These are phyloP conservation scores for Volutella citrinella DNA, from an alignment of 2,329 filamentous ascomycete species.

Conservation along the genomic window DNA sequence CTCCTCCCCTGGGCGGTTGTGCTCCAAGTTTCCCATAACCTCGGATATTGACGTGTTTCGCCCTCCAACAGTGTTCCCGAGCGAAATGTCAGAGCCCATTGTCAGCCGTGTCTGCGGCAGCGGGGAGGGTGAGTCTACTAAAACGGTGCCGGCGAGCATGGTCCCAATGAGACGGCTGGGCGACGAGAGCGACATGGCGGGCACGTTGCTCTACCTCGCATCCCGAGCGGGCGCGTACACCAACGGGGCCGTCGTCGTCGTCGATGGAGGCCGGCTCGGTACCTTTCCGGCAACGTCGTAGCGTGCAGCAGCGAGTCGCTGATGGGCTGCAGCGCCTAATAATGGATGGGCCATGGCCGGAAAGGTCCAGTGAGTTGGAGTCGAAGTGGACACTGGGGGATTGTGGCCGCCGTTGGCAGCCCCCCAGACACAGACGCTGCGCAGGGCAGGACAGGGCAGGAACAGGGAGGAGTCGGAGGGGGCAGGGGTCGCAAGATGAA, in stretches of 20 bases:
- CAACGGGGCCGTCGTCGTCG: constrained; percentile 60
- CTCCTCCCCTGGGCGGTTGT: no score
- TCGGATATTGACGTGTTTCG: neutral
- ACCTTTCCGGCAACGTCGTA: constrained; percentile 54
- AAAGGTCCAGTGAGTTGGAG: no score
- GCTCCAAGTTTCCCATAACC: neutral
- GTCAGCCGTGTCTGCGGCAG: constrained; percentile 39
- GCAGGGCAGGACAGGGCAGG: neutral
- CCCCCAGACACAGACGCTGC: no score
- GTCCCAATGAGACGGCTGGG: constrained; percentile 61
- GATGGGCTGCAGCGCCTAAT: no score
- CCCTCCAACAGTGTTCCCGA: constrained; percentile 49
- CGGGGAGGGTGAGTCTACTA: constrained; percentile 28
- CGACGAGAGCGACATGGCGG: constrained; percentile 58
- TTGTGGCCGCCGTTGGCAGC: no score
- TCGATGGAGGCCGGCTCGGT: constrained; percentile 61
- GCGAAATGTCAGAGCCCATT: constrained; percentile 55
- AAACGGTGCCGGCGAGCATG: constrained; percentile 34
- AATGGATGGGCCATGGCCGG: no score
- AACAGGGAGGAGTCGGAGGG: neutral
- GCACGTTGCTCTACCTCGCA: constrained; percentile 62
- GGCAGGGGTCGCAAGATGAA: neutral
- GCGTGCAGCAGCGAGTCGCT: constrained; percentile 2
- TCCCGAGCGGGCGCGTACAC: constrained; percentile 63
- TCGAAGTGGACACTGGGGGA: no score